Conservation (phyloP, 1,284 basidiomycete species). For the Singerocomus inundabilis region DNA sequence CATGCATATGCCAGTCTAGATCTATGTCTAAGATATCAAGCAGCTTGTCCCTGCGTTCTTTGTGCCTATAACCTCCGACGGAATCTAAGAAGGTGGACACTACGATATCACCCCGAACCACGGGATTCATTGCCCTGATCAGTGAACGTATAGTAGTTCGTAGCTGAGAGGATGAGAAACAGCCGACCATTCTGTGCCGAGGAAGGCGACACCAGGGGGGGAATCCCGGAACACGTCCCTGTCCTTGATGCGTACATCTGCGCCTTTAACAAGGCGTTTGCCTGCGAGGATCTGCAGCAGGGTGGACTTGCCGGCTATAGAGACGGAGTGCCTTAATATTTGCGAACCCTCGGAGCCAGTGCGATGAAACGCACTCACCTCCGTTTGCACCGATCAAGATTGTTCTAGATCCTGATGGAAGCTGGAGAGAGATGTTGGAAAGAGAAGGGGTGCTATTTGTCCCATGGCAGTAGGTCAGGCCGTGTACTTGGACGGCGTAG, state of each 20-base stretch:
- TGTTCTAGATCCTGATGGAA: constrained; percentile 76
- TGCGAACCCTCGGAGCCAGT: not conserved
- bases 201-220: constrained; percentile 79
- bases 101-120: constrained; percentile 88
- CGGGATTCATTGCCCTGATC: constrained; percentile 90
- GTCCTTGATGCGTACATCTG: constrained; percentile 73
- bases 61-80: constrained; percentile 94
- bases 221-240: constrained; percentile 82
- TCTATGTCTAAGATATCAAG: constrained; percentile 95
- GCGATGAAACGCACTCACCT: constrained; percentile 47
- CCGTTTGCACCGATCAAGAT: constrained; percentile 91
- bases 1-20: constrained; percentile 89
- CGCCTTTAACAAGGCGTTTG: constrained; percentile 75
- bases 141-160: constrained; percentile 1
- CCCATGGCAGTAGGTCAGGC: constrained; percentile 65
- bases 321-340: not conserved
- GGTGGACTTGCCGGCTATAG: constrained; percentile 89
- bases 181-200: constrained; percentile 86
- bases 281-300: constrained; percentile 93
- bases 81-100: constrained; percentile 92
- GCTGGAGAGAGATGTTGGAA: constrained; percentile 59
- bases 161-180: not conserved
- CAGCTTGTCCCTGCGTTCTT: constrained; percentile 81
- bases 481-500: constrained; percentile 50
- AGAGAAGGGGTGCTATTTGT: constrained; percentile 49